A percentile compares a stretch with the other conserved stretches of the same genome.
Conservation (phyloP, 202 grass and related monocot genomes). For the Digitaria exilis region DNA sequence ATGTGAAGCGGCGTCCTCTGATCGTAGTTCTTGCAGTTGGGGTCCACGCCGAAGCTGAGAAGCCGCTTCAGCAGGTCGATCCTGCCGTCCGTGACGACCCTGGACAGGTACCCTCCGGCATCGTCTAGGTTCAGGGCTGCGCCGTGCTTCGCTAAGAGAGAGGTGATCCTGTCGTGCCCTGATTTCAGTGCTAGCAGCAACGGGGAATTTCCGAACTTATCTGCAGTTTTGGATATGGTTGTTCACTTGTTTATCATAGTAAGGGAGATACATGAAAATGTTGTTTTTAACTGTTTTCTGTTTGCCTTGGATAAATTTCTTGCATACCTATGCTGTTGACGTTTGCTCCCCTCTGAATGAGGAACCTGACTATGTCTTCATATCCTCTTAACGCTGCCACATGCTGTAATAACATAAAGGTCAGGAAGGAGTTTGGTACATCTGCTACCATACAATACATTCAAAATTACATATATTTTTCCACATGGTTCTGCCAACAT, state of each 20-base stretch:
- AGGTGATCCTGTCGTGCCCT: constrained; percentile 69
- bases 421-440: neutral
- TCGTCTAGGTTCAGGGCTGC: constrained; percentile 71
- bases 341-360: constrained; percentile 68
- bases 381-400: constrained; percentile 75
- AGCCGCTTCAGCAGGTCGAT: constrained; percentile 62
- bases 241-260: too few species aligned
- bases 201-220: constrained; percentile 81
- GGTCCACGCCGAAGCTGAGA: constrained; percentile 66
- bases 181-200: constrained; percentile 72
- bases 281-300: neutral
- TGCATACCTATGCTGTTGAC: constrained; percentile 76
- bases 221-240: constrained; percentile 39
- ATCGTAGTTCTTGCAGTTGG: constrained; percentile 91
- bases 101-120: constrained; percentile 70
- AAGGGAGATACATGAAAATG: neutral
- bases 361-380: constrained; percentile 80
- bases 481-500: neutral
- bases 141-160: constrained; percentile 58
- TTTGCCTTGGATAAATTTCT: neutral
- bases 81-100: constrained; percentile 58
- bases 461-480: neutral
- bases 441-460: neutral
- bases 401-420: constrained; percentile 54
- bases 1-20: constrained; percentile 80